Evolutionary conservation across 257 asterid genomes (phyloP), one percentile per base, ranked within the genome.

Genomic region (Gentiana straminea): DNA sequence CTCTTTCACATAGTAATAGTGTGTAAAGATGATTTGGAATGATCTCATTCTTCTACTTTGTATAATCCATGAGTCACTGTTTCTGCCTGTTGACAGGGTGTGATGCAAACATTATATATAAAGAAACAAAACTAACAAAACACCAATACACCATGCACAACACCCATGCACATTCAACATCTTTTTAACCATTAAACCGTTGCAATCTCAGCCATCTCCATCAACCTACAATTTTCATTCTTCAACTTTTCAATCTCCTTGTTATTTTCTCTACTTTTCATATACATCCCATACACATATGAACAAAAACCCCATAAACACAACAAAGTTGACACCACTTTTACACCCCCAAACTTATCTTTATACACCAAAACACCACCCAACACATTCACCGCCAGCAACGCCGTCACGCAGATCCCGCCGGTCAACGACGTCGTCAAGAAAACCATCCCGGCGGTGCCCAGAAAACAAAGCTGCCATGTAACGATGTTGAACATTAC

Each of bases 361-460:
- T 88, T 81, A 49, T 72, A 86, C 0, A 81, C 79, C 63, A 68
- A 56, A 43, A 81, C 91, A 0, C 95, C 95, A 1, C 73, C 79
- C 4, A 70, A 33, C 0, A 86, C 84, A 13, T 86, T 86, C 13
- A 70, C 55, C 1, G 66, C 81, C 78, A 71, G 33, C 43, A 86
- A 52, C 54, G 94, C 92, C 59, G 94, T 84, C 89, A 70, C 74
- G 78, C 92, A 84, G 0, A 80, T 67, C 64, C 89, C 89, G 0
- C 96, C 76, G 0, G 83, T 84, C 67, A 86, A 35, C 52, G 94
- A 81, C 67, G 92, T 76, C 58, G 89, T 86, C 64, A 86, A 13
- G 52, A 84, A 84, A 54, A 86, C 82, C 81, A 86, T 70, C 2
- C 89, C 96, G 0, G 94, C 92, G 0, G 89, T 86, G 12, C 96